A percentile compares a stretch with the other conserved stretches of the same genome.
These are phyloP conservation scores for Colletotrichum lentis DNA, from an alignment of 2,329 filamentous ascomycete species.

Conservation along the genomic window DNA sequence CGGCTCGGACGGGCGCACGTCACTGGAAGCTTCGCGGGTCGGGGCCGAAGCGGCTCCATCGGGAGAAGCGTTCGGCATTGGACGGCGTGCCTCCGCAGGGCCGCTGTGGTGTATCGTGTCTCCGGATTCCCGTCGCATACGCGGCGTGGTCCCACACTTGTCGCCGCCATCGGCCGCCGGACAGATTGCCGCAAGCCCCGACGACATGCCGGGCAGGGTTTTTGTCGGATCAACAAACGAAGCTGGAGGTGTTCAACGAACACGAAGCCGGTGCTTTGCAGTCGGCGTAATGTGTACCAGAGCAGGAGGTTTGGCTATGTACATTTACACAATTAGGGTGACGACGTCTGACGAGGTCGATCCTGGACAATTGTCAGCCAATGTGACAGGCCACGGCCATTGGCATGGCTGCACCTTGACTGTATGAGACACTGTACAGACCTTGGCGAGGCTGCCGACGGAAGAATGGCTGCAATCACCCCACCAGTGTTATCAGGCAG, in stretches of 20 bases:
- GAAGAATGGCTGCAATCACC: too few relatives aligned
- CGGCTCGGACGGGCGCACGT: background rate
- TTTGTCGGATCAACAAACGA: background rate
- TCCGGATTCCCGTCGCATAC: background rate
- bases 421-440: background rate
- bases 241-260: background rate
- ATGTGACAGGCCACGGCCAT: background rate
- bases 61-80: background rate
- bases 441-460: background rate
- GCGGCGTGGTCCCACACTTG: background rate
- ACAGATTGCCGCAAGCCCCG: constrained; percentile 5
- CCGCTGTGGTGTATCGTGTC: background rate
- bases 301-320: background rate
- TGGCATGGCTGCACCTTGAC: too few relatives aligned
- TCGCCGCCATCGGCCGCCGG: background rate
- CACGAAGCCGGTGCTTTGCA: background rate
- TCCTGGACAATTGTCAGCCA: background rate
- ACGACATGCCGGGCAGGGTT: background rate
- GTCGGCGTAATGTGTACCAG: background rate
- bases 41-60: background rate
- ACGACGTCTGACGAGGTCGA: background rate
- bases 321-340: background rate
- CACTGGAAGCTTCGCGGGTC: background rate
- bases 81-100: background rate
- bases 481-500: too few relatives aligned